phyloP scores from a whole-genome alignment of 169 alveolate genomes.

The Cryptosporidium viatorum region DNA sequence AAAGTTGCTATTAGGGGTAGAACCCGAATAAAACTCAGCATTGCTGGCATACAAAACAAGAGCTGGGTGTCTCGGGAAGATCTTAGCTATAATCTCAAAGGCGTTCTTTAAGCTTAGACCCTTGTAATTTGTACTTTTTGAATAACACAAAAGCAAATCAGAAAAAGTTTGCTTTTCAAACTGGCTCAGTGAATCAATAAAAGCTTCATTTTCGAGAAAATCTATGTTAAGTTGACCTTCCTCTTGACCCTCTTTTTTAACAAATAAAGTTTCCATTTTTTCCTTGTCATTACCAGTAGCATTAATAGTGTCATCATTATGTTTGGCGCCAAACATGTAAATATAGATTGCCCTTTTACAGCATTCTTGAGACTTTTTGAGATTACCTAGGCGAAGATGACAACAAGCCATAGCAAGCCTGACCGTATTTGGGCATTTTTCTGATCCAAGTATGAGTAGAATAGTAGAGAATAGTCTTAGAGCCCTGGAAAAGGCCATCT shows the following conservation, averaged over 20 bases:
- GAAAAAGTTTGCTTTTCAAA: constrained; percentile 34
- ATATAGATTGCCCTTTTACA: constrained; percentile 36
- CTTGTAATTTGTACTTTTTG: constrained; percentile 25
- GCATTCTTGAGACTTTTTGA: constrained; percentile 40
- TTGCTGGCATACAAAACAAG: constrained; percentile 18
- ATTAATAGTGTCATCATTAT: not conserved
- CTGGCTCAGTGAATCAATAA: not conserved
- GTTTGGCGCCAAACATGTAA: not conserved
- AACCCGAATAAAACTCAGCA: constrained; percentile 18
- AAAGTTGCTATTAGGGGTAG: not conserved
- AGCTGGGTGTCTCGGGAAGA: constrained; percentile 49
- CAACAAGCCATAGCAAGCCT: constrained; percentile 70
- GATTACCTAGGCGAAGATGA: constrained; percentile 9
- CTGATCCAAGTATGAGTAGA: constrained; percentile 26
- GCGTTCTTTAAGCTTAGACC: not conserved
- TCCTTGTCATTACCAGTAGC: not conserved
- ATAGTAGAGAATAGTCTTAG: constrained; percentile 28
- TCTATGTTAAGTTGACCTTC: constrained; percentile 4
- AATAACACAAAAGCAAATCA: constrained; percentile 34
- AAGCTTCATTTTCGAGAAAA: not conserved
- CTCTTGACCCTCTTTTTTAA: not conserved
- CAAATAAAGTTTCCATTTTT: not conserved
- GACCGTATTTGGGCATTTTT: constrained; percentile 45
- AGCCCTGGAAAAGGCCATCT: constrained; percentile 10
- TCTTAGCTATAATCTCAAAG: constrained; percentile 5